Conservation (phyloP, 139 green algal genomes). For the Axilococcus clingmanii region DNA sequence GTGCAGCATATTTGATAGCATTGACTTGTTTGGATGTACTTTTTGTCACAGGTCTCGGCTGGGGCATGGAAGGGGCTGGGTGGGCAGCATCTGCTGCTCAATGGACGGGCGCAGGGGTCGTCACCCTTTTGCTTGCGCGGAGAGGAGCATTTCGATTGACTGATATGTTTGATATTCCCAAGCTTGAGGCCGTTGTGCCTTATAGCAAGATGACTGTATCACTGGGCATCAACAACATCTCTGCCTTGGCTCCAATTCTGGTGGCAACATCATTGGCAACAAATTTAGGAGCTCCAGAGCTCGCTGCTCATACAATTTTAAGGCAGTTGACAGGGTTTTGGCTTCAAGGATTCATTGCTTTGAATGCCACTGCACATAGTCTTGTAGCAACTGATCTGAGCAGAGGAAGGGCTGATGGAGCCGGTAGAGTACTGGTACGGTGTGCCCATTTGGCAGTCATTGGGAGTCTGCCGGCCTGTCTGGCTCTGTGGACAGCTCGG, state of each 20-base stretch:
- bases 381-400: constrained; percentile 18
- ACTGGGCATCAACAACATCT: constrained; percentile 15
- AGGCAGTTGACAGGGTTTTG: constrained; percentile 25
- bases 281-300: constrained; percentile 7
- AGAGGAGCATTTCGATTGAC: constrained; percentile 6
- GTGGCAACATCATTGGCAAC: constrained; percentile 19
- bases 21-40: constrained; percentile 21
- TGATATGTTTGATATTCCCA: constrained; percentile 15
- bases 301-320: constrained; percentile 26
- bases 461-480: constrained; percentile 1
- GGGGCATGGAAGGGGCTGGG: constrained; percentile 51
- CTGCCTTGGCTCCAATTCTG: constrained; percentile 21
- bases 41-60: constrained; percentile 38
- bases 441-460: constrained; percentile 19
- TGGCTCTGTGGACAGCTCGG: constrained; percentile 3
- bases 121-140: constrained; percentile 19
- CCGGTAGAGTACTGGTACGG: constrained; percentile 12
- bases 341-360: constrained; percentile 21
- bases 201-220: constrained; percentile 12
- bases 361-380: constrained; percentile 22
- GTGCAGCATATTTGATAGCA: constrained; percentile 15
- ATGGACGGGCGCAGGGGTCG: constrained; percentile 26
- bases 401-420: not conserved
- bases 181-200: not conserved
- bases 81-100: constrained; percentile 46